phyloP scores from a whole-genome alignment of 495 filamentous ascomycete genomes.

The Podospora pseudoanserina region DNA sequence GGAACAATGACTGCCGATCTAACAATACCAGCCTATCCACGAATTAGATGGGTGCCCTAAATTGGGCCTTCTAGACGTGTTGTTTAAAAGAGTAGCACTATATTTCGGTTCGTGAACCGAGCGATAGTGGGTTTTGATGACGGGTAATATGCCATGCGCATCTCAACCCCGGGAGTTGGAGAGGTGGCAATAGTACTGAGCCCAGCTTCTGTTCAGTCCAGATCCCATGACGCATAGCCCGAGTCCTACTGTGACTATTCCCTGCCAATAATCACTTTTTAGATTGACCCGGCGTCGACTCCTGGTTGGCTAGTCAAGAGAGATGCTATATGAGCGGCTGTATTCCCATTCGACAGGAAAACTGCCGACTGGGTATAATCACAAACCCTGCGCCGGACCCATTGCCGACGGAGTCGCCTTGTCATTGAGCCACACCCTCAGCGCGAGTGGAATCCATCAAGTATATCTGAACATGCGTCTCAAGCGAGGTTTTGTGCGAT shows the following conservation, averaged over 20 bases:
- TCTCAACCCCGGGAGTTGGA: neutral
- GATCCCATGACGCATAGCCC: neutral
- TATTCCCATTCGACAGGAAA: conserved; percentile 12
- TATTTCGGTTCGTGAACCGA: conserved; percentile 28
- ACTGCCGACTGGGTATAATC: conserved; percentile 11
- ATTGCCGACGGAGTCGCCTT: neutral
- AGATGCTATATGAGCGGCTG: neutral
- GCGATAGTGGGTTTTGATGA: conserved; percentile 14
- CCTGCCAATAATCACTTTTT: neutral
- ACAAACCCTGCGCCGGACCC: conserved; percentile 1
- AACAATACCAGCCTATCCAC: neutral
- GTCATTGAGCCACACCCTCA: neutral
- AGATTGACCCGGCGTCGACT: neutral
- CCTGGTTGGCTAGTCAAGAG: neutral
- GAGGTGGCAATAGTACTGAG: neutral
- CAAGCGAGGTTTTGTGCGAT: neutral
- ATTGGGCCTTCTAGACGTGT: conserved; percentile 26
- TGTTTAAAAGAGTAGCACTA: conserved; percentile 28
- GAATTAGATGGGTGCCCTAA: neutral
- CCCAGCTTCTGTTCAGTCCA: neutral
- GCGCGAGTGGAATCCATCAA: neutral
- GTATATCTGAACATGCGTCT: conserved; percentile 1
- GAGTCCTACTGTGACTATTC: neutral
- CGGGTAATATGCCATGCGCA: neutral
- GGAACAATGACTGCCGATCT: neutral